Evolutionary conservation across 176 grass and related monocot species (phyloP).

Genomic region (Juncus effusus): DNA sequence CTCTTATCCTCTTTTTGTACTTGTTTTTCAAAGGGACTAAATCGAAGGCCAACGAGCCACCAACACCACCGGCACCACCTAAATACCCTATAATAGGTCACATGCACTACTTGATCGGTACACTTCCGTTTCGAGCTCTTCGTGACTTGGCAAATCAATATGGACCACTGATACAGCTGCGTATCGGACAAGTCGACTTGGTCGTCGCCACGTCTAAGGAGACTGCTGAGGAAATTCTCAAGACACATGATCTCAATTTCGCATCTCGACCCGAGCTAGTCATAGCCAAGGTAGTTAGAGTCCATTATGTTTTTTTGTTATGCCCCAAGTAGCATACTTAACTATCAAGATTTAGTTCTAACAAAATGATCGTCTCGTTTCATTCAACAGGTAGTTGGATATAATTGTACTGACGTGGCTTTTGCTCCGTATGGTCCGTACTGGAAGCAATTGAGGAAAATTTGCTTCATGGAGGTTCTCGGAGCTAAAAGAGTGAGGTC

Average conservation of each 20-base stretch:
- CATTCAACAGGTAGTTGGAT: constrained; percentile 2
- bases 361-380: no score
- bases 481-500: constrained; percentile 4
- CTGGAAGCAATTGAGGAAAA: constrained; percentile 47
- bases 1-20: no score
- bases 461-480: constrained; percentile 27
- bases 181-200: constrained; percentile 36
- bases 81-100: constrained; percentile 49
- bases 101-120: constrained; percentile 39
- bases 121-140: constrained; percentile 33
- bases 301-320: no score
- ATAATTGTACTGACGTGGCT: constrained; percentile 29
- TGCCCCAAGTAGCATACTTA: no score
- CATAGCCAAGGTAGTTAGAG: not conserved
- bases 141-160: constrained; percentile 21
- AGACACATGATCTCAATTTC: constrained; percentile 45
- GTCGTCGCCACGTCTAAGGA: constrained; percentile 47
- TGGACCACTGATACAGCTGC: constrained; percentile 50
- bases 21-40: no score
- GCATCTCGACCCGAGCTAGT: constrained; percentile 24
- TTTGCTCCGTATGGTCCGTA: constrained; percentile 43
- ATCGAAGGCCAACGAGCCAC: no score
- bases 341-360: no score
- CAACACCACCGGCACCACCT: constrained; percentile 2
- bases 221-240: constrained; percentile 41